These are phyloP conservation scores for Allium cepa DNA, from an alignment of 106 monocot species.

Conservation along the genomic window DNA sequence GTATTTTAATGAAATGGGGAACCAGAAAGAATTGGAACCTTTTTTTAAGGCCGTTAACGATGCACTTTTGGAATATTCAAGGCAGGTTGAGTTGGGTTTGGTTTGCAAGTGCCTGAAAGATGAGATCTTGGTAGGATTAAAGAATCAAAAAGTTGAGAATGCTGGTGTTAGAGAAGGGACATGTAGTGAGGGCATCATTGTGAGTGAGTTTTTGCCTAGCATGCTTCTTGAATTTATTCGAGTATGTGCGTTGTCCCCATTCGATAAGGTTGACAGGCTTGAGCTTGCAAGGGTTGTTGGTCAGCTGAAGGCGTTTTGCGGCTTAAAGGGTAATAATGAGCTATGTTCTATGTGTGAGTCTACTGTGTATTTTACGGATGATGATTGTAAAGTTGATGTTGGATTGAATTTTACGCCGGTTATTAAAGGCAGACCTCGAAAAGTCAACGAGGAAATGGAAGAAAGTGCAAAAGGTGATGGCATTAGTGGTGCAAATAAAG, in stretches of 20 bases:
- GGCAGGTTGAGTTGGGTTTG: conserved; percentile 46
- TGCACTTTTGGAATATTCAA: conserved; percentile 45
- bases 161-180: conserved; percentile 47
- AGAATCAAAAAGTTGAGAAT: conserved; percentile 39
- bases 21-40: conserved; percentile 39
- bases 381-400: conserved; percentile 12
- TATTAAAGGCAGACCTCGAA: no score
- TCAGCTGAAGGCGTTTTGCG: conserved; percentile 34
- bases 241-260: conserved; percentile 35
- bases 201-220: conserved; percentile 34
- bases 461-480: no score
- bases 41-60: conserved; percentile 45
- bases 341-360: conserved; percentile 5
- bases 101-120: conserved; percentile 34
- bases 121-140: conserved; percentile 17
- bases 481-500: no score
- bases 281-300: conserved; percentile 29
- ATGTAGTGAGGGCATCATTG: conserved; percentile 8
- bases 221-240: conserved; percentile 38
- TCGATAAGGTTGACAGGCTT: conserved; percentile 21
- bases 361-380: conserved; percentile 21
- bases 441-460: no score
- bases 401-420: not conserved
- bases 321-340: conserved; percentile 31
- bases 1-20: conserved; percentile 50